These are phyloP conservation scores for Hygrophoropsis aurantiaca DNA, from an alignment of 768 basidiomycete genomes.

Conservation along the genomic window DNA sequence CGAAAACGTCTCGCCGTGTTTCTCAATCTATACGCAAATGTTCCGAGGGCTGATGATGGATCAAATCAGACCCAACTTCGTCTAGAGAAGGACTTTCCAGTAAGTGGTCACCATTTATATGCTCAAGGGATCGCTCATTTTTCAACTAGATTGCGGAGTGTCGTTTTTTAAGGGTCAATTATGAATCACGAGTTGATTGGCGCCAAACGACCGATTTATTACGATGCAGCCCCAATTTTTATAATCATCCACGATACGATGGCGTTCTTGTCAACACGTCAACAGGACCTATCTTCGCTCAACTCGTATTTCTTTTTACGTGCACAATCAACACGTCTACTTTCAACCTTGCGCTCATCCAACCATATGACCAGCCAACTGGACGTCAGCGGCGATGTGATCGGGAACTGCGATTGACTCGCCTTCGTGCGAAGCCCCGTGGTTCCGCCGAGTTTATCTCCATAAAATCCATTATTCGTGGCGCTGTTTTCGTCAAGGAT, in stretches of 20 bases:
- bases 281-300: slow-evolving; percentile 15
- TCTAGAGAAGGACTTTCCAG: too few species aligned
- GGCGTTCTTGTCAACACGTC: slow-evolving; percentile 23
- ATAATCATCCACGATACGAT: slow-evolving; percentile 15
- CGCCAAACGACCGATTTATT: slow-evolving; percentile 8
- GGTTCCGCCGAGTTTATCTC: slow-evolving; percentile 21
- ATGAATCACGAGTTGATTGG: slow-evolving; percentile 17
- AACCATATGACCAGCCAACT: slow-evolving; percentile 12
- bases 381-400: slow-evolving; percentile 15
- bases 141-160: slow-evolving; percentile 17
- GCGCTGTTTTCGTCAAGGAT: slow-evolving; percentile 26
- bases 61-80: too few species aligned
- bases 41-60: too few species aligned
- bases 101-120: too few species aligned
- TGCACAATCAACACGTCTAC: slow-evolving; percentile 5
- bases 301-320: slow-evolving; percentile 18
- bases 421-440: slow-evolving; percentile 8
- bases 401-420: slow-evolving; percentile 18
- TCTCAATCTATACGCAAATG: too few species aligned
- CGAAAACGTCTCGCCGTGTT: too few species aligned
- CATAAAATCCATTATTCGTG: slow-evolving; percentile 26
- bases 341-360: slow-evolving; percentile 17
- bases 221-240: slow-evolving; percentile 15
- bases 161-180: slow-evolving; percentile 13
- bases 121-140: too few species aligned